Evolutionary conservation across 2,329 filamentous ascomycete genomes (phyloP), one percentile per base, ranked within the genome.

Genomic region (Alternaria novae-zelandiae): DNA sequence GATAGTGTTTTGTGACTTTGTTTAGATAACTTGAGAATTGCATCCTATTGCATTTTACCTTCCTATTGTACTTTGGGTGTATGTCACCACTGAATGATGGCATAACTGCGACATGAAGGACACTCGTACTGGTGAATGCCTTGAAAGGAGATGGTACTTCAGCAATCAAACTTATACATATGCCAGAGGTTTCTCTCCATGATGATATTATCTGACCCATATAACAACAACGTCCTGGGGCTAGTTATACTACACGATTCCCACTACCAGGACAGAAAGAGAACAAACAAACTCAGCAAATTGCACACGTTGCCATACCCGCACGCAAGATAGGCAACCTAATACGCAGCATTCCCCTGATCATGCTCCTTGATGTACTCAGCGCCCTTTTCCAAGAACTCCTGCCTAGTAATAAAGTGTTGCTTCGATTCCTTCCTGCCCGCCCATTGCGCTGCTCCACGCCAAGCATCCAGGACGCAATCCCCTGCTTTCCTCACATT

Each of bases 381-480:
- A 21, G 89, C 86, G 1, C 96, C 96, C 84, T 97, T 97, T 84
- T 99, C 96, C 71, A 88, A 80, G 81, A 93, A 99, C 81, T 98
- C 96, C 69, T 91, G 90, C 72, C 87, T 89, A 2, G 90, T 91
- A 45, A 99, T 87, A 65, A 89, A 90, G 5, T 89, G 88, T 36
- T 83, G 80, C 77, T 86, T 88, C 81, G 89, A 89, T 56, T 85
- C 83, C 20, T 85, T 85, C 30, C 83, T 77, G 1, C 86, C 85
- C 43, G 90, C 91, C 95, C 96, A 99, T 65, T 88, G 86, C 12
- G 96, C 95, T 1, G 96, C 96, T 8, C 96, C 96, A 79, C 87
- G 92, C 96, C 96, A 99, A 4, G 95, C 92, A 84, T 99, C 96
- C 36, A 96, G 83, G 25, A 96, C 78, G 3, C 92, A 88, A 78